These are phyloP conservation scores for Prunus campanulata DNA, from an alignment of 306 rosid species.

Conservation along the genomic window DNA sequence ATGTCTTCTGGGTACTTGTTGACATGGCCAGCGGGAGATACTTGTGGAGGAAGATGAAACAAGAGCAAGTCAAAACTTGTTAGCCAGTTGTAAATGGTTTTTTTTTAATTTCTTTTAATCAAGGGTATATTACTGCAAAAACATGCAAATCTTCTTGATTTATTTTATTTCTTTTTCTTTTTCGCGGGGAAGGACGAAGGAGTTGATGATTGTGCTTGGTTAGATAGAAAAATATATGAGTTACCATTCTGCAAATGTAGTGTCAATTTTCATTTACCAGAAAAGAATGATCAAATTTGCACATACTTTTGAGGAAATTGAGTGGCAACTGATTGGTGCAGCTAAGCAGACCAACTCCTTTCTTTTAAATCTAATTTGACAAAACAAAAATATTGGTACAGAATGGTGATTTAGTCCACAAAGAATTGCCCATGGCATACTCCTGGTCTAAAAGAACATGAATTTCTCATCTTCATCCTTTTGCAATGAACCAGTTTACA, in stretches of 20 bases:
- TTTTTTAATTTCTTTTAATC: neutral
- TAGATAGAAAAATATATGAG: neutral
- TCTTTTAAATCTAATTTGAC: neutral
- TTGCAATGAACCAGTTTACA: neutral
- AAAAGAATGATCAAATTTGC: neutral
- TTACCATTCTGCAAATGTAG: neutral
- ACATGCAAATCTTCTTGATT: neutral
- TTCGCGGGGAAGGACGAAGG: neutral
- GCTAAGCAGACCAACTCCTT: too few relatives aligned
- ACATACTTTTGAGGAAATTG: too few relatives aligned
- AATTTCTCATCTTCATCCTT: neutral
- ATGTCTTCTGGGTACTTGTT: constrained; percentile 56
- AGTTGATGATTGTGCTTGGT: neutral
- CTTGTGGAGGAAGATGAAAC: constrained; percentile 56
- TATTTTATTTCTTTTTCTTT: neutral
- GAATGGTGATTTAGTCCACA: neutral
- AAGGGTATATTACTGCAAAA: neutral
- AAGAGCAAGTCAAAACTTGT: constrained; percentile 13
- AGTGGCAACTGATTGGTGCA: too few relatives aligned
- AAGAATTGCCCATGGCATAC: neutral
- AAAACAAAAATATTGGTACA: neutral
- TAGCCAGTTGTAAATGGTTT: neutral
- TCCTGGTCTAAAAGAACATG: neutral
- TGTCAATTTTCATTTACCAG: neutral
- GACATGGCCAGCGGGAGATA: constrained; percentile 87